Evolutionary conservation across 2,329 filamentous ascomycete genomes (phyloP).

Genomic region (Plectosphaerella cucumerina): DNA sequence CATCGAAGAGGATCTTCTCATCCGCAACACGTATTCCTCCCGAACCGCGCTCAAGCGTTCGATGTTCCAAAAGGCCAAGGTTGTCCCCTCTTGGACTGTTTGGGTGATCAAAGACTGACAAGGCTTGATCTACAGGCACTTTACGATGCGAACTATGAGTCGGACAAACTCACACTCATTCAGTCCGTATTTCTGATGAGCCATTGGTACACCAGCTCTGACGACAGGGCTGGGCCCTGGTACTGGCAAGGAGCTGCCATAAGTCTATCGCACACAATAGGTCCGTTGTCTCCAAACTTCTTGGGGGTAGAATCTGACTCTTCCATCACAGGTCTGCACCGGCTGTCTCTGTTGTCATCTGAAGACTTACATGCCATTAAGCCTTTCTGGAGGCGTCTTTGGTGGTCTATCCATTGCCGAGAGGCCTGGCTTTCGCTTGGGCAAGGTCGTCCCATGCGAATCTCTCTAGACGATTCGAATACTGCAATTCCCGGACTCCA

Average conservation of each 20-base stretch:
- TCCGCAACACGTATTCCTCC: constrained; percentile 11
- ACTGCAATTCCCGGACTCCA: constrained; percentile 2
- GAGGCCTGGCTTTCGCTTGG: constrained; percentile 10
- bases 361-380: constrained; percentile 1
- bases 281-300: constrained; percentile 24
- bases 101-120: no score
- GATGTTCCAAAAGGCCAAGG: constrained; percentile 30
- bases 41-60: constrained; percentile 29
- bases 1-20: no score
- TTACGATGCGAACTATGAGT: no score
- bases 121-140: no score
- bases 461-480: constrained; percentile 8
- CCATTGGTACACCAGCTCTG: constrained; percentile 35
- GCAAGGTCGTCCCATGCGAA: constrained; percentile 8
- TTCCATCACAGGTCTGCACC: no score
- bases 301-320: no score
- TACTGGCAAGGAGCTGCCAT: constrained; percentile 42
- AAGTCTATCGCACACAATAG: constrained; percentile 34
- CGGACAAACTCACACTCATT: constrained; percentile 32
- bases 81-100: constrained; percentile 21
- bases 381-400: constrained; percentile 7
- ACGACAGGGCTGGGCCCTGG: constrained; percentile 37
- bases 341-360: constrained; percentile 17
- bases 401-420: constrained; percentile 6
- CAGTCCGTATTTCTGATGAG: constrained; percentile 36